Percentiles rank a stretch among this genome's conserved stretches.
Evolutionary conservation across 495 filamentous ascomycete species (phyloP).

Genomic region (Neurospora sp.): DNA sequence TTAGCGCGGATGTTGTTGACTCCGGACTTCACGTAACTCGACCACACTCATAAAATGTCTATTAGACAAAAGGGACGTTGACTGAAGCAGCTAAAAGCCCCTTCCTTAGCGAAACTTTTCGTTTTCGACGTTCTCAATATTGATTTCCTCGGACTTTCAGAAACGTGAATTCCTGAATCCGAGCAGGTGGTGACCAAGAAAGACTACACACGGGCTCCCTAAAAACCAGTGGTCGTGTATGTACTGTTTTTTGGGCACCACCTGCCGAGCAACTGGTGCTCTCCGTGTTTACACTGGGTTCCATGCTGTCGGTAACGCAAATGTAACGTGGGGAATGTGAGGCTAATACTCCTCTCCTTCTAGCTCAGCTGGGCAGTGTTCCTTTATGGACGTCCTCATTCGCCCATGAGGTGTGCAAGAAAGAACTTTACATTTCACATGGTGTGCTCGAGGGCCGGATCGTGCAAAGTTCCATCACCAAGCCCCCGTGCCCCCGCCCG

Average conservation of each 20-base stretch:
- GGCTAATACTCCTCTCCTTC: neutral
- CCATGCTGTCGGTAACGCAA: neutral
- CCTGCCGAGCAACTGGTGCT: neutral
- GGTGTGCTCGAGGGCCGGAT: neutral
- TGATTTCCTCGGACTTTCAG: neutral
- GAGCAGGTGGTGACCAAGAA: neutral
- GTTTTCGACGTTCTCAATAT: neutral
- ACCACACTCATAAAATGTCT: neutral
- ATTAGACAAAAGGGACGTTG: neutral
- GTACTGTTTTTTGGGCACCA: too few species aligned
- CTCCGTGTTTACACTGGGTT: neutral
- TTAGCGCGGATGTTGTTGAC: neutral
- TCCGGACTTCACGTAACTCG: neutral
- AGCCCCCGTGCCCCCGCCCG: neutral
- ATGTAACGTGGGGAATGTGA: neutral
- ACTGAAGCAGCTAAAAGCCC: neutral
- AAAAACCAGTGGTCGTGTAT: too few species aligned
- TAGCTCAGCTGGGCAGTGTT: neutral
- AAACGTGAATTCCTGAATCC: neutral
- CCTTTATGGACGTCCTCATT: neutral
- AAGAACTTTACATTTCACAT: neutral
- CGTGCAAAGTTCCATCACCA: neutral
- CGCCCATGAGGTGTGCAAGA: neutral
- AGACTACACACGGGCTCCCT: too few species aligned
- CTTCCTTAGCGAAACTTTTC: neutral